Base-by-base conservation (phyloP, 1,284 basidiomycete species). In the Singerocomus rubriflavus region DNA sequence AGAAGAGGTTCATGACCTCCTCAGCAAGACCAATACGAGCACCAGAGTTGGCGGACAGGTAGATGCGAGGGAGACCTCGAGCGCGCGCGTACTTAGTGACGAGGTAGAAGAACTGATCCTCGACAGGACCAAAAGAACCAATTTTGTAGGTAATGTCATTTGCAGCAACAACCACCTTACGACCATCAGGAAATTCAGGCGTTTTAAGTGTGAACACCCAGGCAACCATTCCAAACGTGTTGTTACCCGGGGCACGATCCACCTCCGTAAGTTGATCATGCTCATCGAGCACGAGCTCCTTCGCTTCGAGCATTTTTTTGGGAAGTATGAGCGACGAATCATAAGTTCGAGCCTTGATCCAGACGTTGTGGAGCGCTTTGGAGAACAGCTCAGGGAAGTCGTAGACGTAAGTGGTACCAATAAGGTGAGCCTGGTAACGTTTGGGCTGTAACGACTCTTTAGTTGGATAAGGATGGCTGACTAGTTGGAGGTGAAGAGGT, bases 121-220 rank as follows among this genome's bases (percentile, higher is more conserved):
- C 97, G 8, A 77, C 68, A 35, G 97, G 97, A 49, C 96, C 97
- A 68, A 99, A 99, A 11, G 96, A 98, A 58, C 97, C 97, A 56
- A 98, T 98, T 75, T 93, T 96, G 79, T 85, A 96, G 17, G 97
- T 99, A 72, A 99, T 99, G 66, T 99, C 97, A 75, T 99, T 99
- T 51, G 97, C 93, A 56, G 99, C 84, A 50, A 95, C 87, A 10
- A 99, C 88, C 2, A 88, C 82, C 57, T 82, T 84, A 60, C 97
- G 91, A 33, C 97, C 97, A 39, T 82, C 73, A 45, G 93, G 93
- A 73, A 83, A 98, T 73, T 99, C 97, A 11, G 97, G 97, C 1
- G 97, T 99, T 63, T 81, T 79, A 60, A 98, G 78, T 6, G 85
- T 94, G 77, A 93, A 95, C 31, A 97, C 85, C 97, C 97, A 99